Evolutionary conservation across 2,329 filamentous ascomycete genomes (phyloP), one percentile per base, ranked within the genome.

Genomic region (Periconia macrospinosa): DNA sequence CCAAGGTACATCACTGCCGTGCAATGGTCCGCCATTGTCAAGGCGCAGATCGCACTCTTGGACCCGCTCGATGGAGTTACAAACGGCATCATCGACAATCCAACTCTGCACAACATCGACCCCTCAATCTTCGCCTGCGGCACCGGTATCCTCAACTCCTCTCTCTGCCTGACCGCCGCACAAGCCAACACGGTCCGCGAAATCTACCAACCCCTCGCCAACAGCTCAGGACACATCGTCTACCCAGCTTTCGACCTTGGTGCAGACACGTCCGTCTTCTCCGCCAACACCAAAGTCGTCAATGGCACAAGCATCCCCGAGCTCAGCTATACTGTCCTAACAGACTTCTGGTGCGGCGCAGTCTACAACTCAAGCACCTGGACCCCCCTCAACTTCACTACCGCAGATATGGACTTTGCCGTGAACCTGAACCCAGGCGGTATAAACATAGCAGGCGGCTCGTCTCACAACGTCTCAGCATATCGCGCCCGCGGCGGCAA

Each of bases 11-110:
- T 55, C 41, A 40, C 51, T 19, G 41, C 52, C 41, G 19, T 48
- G 2, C 60, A 59, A 17, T 67, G 65, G 68, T 8, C 45, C 41
- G 47, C 54, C 11, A 75, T 79, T 20, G 72, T 76, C 54, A 56
- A 69, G 15, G 71, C 72, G 44, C 67, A 78, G 45, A 59, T 81
- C 17, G 58, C 63, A 2, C 76, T 80, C 55, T 80, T 79, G 17
- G 66, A 68, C 47, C 49, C 35, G 19, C 46, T 60, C 1, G 63
- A 66, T 41, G 60, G 62, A 9, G 53, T 58, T 2, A 9, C 63
- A 55, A 20, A 83, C 67, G 63, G 58, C 9, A 49, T 69, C 14
- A 60, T 67, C 17, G 50, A 58, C 30, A 57, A 61, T 14, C 58
- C 60, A 2, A 53, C 54, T 11, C 41, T 51, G 1, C 65, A 61